These are phyloP conservation scores for Monosporascus cannonballus DNA, from an alignment of 2,329 filamentous ascomycete species.

Conservation along the genomic window DNA sequence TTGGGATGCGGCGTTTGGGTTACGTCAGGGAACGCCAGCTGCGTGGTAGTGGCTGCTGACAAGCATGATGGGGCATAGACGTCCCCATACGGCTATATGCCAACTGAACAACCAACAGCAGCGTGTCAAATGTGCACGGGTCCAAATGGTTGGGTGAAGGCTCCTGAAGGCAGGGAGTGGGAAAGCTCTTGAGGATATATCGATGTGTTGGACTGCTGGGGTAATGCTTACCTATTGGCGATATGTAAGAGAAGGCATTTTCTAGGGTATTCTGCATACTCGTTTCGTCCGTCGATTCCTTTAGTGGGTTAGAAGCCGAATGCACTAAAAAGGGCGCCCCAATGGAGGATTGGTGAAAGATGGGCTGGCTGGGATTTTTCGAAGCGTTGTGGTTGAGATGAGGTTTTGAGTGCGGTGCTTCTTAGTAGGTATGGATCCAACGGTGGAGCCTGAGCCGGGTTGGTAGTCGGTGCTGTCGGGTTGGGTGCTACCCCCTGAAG, in stretches of 20 bases:
- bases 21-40: constrained; percentile 15
- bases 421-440: neutral
- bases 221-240: constrained; percentile 47
- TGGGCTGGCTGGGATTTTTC: neutral
- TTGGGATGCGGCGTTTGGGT: constrained; percentile 10
- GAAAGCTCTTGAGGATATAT: constrained; percentile 5
- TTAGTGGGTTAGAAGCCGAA: constrained; percentile 10
- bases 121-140: constrained; percentile 38
- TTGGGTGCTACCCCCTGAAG: neutral
- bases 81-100: constrained; percentile 27
- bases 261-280: constrained; percentile 38
- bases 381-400: neutral
- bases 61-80: constrained; percentile 14
- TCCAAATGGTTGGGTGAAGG: constrained; percentile 41
- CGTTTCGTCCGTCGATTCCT: constrained; percentile 32
- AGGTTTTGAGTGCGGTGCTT: neutral
- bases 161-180: constrained; percentile 11
- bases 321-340: neutral
- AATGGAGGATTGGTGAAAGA: neutral
- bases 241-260: constrained; percentile 42
- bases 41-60: constrained; percentile 20
- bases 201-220: neutral
- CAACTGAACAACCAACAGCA: constrained; percentile 37
- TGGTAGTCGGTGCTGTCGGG: neutral
- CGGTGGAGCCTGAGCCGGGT: neutral